Base-by-base conservation (phyloP, 2,329 filamentous ascomycete species). In the Bipolaris sorokiniana region DNA sequence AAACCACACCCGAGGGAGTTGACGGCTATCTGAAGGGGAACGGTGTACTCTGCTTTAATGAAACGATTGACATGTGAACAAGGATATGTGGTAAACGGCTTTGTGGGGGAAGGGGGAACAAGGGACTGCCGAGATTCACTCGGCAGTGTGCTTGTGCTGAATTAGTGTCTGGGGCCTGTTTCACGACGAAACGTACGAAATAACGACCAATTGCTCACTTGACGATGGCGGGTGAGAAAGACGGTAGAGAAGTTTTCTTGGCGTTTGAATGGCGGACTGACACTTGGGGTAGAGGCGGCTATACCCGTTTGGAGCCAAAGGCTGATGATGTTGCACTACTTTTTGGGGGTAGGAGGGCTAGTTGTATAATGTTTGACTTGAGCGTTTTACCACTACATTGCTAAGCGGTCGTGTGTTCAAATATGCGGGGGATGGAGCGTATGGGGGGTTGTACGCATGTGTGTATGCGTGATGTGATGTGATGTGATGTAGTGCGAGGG, bases 31-130 rank as follows among this genome's bases (percentile, higher is more conserved):
- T 98, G 72, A 92, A 88, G 79, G 86, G 85, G 47, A 92, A 96
- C 72, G 95, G 94, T 10, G 90, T 98, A 63, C 79, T 99, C 75
- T 85, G 90, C 66, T 99, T 99, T 77, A 96, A 94, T 74, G 93
- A 97, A 78, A 92, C 89, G 61, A 92, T 98, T 18, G 80, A 82
- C 44, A 76, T 80, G 69, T 80, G 66, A 59, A 41, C 16, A 16
- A 16, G 16, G 52, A 22, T 28, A 16, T 18, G 28, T 31, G n/a
- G 31, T 11, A 20, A n/a, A 10, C 11, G 9, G 10, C 2, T 26
- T 48, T n/a, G 41, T 13, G 26, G 18, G 26, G 34, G 9, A 28
- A 28, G 26, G 26, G 9, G 26, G 9, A 9, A 22, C 7, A 13
- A n/a, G 2, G 22, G 34, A 18, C 5, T 48, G 13, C 3, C 22